Base-by-base conservation (phyloP, 176 grass and related monocot species). In the Oryza australiensis region DNA sequence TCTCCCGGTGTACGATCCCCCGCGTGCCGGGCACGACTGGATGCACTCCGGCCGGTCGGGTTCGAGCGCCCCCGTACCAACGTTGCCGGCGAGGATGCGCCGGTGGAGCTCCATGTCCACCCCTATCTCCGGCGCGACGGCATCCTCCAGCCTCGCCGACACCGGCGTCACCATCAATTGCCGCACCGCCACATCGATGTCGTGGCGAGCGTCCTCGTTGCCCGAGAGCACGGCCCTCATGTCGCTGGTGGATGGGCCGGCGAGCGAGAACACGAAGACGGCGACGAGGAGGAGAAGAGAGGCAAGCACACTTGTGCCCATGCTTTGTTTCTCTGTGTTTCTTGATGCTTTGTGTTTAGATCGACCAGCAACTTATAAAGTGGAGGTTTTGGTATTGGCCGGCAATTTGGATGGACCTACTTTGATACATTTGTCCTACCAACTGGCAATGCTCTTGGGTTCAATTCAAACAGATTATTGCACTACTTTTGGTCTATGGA, bases 41-140 rank as follows among this genome's bases (percentile, higher is more conserved):
- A 13, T 0, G 40, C 70, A 73, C 1, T 38, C 70, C 0, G 70
- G 18, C 24, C 5, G 38, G 70, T 73, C 10, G 12, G 70, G n/a
- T 4, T 16, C 2, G 40, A 73, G 18, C n/a, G 41, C 70, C 38
- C 5, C 12, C 2, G 12, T 4, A 3, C 38, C 11, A 20, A 43
- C 4, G 20, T 2, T 10, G 5, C 8, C 12, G 20, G 33, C 34
- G 70, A 73, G 70, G 70, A 73, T 73, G 11, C 70, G 22, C 37
- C 40, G 70, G 24, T 73, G 70, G 10, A 46, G 32, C 70, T 73
- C 70, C 70, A 48, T 13, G 41, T 73, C 70, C 38, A 73, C 5
- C 13, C 34, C 34, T 0, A 73, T 13, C 70, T 73, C 70, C 12
- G 63, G 26, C 26, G 23, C 63, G 63, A 66, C 63, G 12, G 23